A percentile compares a stretch with the other conserved stretches of the same genome.
Evolutionary conservation across 1,139 yeast genomes (phyloP).

Genomic region (Saccharomyces hybrid): DNA sequence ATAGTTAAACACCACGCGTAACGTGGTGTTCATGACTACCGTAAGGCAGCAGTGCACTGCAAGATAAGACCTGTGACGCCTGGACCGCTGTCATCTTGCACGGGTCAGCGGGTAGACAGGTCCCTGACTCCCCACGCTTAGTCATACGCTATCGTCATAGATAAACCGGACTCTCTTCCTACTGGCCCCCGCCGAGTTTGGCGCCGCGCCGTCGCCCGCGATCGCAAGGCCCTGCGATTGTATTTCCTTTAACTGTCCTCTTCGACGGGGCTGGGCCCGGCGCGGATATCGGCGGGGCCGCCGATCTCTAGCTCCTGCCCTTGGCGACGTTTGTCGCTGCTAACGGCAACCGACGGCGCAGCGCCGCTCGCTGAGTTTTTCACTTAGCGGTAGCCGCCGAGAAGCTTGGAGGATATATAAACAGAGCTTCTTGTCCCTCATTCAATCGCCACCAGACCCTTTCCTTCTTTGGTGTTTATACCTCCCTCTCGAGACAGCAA

Average conservation of each 20-base stretch:
- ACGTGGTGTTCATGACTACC: too few species aligned
- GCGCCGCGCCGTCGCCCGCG: background rate
- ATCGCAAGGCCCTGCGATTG: background rate
- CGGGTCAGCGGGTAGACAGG: too few species aligned
- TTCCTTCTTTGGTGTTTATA: background rate
- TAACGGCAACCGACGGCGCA: background rate
- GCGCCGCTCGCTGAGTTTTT: background rate
- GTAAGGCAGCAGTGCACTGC: too few species aligned
- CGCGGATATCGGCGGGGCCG: background rate
- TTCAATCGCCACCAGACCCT: background rate
- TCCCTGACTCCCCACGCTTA: background rate
- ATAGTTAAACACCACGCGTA: too few species aligned
- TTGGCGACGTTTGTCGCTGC: background rate
- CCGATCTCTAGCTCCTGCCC: background rate
- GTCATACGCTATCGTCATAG: too few species aligned
- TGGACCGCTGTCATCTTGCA: too few species aligned
- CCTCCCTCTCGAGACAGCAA: too few species aligned
- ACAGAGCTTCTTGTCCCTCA: background rate
- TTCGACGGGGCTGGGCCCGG: background rate
- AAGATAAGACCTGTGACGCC: too few species aligned
- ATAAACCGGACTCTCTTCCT: background rate
- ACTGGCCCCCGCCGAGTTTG: background rate
- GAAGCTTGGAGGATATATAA: background rate
- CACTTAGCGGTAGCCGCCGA: constrained; percentile 1
- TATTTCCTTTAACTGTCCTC: background rate